These are phyloP conservation scores for Acer campestre DNA, from an alignment of 345 rosid species.

Conservation along the genomic window DNA sequence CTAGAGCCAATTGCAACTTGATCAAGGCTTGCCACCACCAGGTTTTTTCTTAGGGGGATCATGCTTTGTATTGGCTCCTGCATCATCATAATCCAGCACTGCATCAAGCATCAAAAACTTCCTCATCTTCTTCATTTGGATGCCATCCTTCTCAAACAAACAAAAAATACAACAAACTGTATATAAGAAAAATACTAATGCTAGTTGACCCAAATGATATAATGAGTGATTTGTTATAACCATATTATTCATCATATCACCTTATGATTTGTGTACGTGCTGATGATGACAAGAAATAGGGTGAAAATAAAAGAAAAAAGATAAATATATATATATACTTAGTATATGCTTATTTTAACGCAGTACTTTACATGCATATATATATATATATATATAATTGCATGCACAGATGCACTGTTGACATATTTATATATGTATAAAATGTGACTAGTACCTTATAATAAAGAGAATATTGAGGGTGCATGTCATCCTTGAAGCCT, in stretches of 20 bases:
- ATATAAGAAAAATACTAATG: too few relatives aligned
- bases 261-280: too few relatives aligned
- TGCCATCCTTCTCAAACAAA: conserved; percentile 26
- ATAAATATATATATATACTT: too few relatives aligned
- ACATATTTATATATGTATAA: too few relatives aligned
- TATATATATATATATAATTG: background rate
- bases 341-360: too few relatives aligned
- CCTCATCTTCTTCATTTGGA: conserved; percentile 35
- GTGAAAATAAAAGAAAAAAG: too few relatives aligned
- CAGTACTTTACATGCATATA: background rate
- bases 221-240: too few relatives aligned
- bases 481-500: conserved; percentile 39
- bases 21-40: conserved; percentile 37
- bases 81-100: conserved; percentile 56
- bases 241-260: too few relatives aligned
- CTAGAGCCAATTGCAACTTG: background rate
- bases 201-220: too few relatives aligned
- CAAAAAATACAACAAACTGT: too few relatives aligned
- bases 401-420: too few relatives aligned
- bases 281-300: too few relatives aligned
- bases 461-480: conserved; percentile 26
- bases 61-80: conserved; percentile 66
- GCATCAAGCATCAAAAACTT: conserved; percentile 52
- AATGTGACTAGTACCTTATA: conserved; percentile 26
- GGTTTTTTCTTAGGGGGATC: conserved; percentile 66